Base-by-base conservation (phyloP, 2,329 filamentous ascomycete genomes). In the Lachnellula subtilissima region DNA sequence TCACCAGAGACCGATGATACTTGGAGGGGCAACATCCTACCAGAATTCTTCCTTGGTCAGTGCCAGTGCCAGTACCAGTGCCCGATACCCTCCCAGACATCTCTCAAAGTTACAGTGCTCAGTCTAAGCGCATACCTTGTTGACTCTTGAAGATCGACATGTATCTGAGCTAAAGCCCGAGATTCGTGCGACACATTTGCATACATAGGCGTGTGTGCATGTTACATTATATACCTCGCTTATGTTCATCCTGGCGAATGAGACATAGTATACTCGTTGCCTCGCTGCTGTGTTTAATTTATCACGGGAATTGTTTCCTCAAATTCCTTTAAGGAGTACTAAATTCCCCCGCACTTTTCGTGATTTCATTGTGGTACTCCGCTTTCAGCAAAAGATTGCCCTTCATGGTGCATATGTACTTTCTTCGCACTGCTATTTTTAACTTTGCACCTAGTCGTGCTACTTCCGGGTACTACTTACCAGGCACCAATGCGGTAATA, bases 181-280 rank as follows among this genome's bases (percentile, higher is more conserved):
- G 2, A 25, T 28, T 28, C 7, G 25, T 32, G 9, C 28, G 8
- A 32, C 28, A 32, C 28, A 32, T 32, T 32, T 32, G 28, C 9
- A 32, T 32, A 32, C 28, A 32, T 11, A 32, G 11, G 8, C 9
- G 8, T 32, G 28, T 32, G 9, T 32, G 2, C 28, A 2, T 32
- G 28, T 32, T 11, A 9, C 8, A 32, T 32, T 32, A 9, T 32
- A 32, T 32, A 32, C 8, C 28, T 32, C 28, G 8, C 8, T 7
- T 8, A 9, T 9, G 28, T 3, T 32, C 7, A 8, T 28, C 25
- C 25, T 32, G 8, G 28, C 8, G 9, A 32, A 11, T 81, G 80
- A 0, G 84, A 83, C 0, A 73, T 40, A 40, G 37, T 17, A 40
- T 17, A 40, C 14, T 12, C 5, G n/a, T 40, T 40, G 37, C 37